These are phyloP conservation scores for Turnera subulata DNA, from an alignment of 345 rosid species.

Conservation along the genomic window DNA sequence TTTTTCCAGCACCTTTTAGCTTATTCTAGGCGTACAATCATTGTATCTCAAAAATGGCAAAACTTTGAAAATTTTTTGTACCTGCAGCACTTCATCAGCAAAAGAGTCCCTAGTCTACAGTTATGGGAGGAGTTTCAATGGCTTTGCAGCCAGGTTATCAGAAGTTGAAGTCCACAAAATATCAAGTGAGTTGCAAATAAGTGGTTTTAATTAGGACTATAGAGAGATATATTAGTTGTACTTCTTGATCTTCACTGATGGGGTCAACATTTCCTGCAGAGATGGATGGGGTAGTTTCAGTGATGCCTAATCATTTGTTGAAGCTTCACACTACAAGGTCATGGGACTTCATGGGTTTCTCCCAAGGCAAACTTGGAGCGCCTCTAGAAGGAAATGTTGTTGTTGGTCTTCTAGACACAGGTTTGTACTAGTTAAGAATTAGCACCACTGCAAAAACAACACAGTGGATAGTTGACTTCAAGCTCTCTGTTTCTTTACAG, in stretches of 20 bases:
- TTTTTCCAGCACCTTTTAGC: too few relatives aligned
- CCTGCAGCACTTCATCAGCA: slow-evolving; percentile 11
- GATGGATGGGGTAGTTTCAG: slow-evolving; percentile 28
- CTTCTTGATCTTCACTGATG: not conserved
- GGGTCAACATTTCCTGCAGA: slow-evolving; percentile 4
- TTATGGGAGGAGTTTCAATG: slow-evolving; percentile 40
- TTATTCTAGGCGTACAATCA: too few relatives aligned
- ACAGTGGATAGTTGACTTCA: too few relatives aligned
- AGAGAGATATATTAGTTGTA: too few relatives aligned
- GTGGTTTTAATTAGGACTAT: too few relatives aligned
- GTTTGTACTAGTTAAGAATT: not conserved
- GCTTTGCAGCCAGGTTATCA: slow-evolving; percentile 41
- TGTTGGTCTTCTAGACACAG: slow-evolving; percentile 27
- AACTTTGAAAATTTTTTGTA: not conserved
- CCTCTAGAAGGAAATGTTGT: slow-evolving; percentile 18
- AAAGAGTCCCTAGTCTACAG: slow-evolving; percentile 33
- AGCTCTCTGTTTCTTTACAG: not conserved
- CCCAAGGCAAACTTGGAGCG: slow-evolving; percentile 4
- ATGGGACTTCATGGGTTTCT: slow-evolving; percentile 26
- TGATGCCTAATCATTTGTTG: slow-evolving; percentile 19
- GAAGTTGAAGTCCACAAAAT: slow-evolving; percentile 31
- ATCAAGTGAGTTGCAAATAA: slow-evolving; percentile 10
- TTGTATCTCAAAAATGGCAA: too few relatives aligned
- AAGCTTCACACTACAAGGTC: slow-evolving; percentile 34
- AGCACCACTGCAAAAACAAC: not conserved